phyloP scores from a whole-genome alignment of 2,329 filamentous ascomycete species.

The Fusarium brachygibbosum region DNA sequence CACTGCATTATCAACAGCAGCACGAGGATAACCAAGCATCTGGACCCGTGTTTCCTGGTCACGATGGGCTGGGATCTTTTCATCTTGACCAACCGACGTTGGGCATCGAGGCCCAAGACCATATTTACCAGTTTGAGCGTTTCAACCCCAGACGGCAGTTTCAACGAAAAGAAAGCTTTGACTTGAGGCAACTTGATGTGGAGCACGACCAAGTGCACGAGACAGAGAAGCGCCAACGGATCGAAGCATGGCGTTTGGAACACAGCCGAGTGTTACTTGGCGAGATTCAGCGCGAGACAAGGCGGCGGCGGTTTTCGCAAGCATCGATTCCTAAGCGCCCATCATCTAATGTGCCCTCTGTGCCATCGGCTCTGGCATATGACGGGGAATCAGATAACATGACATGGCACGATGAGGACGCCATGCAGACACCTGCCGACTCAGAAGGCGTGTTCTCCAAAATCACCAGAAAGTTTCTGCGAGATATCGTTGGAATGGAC shows the following conservation, averaged over 20 bases:
- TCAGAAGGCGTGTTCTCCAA: constrained; percentile 81
- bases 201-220: constrained; percentile 71
- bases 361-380: constrained; percentile 45
- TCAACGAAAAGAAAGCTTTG: constrained; percentile 66
- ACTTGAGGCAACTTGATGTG: constrained; percentile 63
- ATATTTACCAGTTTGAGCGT: constrained; percentile 89
- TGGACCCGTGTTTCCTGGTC: constrained; percentile 83
- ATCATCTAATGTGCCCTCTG: constrained; percentile 48
- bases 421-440: constrained; percentile 60
- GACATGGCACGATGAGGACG: constrained; percentile 68
- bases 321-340: constrained; percentile 57
- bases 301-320: constrained; percentile 74
- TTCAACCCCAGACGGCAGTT: constrained; percentile 80
- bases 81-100: constrained; percentile 69
- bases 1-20: constrained; percentile 43
- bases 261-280: constrained; percentile 88
- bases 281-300: constrained; percentile 89
- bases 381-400: constrained; percentile 57
- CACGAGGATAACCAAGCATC: constrained; percentile 58
- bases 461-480: constrained; percentile 87
- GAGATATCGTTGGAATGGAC: constrained; percentile 91
- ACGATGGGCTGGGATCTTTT: constrained; percentile 94
- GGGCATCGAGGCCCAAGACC: constrained; percentile 77
- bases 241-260: constrained; percentile 92
- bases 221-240: constrained; percentile 81